phyloP scores from a whole-genome alignment of 2,329 filamentous ascomycete genomes.

The Ophiostoma novo-ulmi region DNA sequence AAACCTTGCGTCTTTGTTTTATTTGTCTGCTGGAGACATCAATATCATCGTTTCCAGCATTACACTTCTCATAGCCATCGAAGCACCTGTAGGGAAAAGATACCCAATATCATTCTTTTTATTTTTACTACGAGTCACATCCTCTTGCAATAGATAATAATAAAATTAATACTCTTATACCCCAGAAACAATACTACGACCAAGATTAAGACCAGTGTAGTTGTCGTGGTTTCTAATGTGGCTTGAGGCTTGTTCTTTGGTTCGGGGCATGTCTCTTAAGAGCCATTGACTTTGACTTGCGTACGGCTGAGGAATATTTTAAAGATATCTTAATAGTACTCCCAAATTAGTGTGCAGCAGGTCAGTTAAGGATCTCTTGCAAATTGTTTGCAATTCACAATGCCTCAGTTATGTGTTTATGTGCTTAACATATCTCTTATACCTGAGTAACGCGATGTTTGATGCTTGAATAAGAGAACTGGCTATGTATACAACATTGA shows the following conservation, averaged over 20 bases:
- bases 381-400: too few relatives aligned
- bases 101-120: conserved; percentile 2
- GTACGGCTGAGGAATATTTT: background rate
- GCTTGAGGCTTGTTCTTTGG: background rate
- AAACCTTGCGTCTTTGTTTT: background rate
- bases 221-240: background rate
- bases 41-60: background rate
- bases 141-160: background rate
- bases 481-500: too few relatives aligned
- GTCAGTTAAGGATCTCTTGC: background rate
- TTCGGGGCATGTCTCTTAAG: background rate
- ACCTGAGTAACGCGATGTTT: background rate
- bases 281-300: background rate
- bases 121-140: background rate
- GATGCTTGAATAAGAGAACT: background rate
- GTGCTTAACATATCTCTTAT: background rate
- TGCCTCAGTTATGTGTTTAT: too few relatives aligned
- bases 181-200: background rate
- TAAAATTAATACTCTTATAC: background rate
- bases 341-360: background rate
- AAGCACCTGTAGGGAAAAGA: background rate
- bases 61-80: background rate
- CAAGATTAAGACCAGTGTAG: background rate
- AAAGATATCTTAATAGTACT: background rate
- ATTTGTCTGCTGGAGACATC: background rate